Base-by-base conservation (phyloP, 2,329 filamentous ascomycete genomes). In the Ceratocystis destructans region DNA sequence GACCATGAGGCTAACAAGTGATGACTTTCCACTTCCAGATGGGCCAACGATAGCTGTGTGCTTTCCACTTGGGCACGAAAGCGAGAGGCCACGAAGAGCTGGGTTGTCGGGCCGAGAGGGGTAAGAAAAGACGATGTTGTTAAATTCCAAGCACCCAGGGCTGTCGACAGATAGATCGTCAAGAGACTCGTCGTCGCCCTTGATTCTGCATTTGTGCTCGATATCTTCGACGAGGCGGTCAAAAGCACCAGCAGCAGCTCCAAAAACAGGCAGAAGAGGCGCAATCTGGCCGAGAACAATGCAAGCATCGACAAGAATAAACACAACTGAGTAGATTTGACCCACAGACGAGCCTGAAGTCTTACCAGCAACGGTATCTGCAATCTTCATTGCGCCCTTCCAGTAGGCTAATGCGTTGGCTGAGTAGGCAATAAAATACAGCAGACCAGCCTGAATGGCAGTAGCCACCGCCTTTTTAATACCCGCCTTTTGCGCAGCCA, bases 391-490 rank as follows among this genome's bases (percentile, higher is more conserved):
- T 69, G 82, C 85, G 61, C 85, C 86, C 72, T 87, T 81, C 83
- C 84, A 88, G 71, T 87, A 88, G 0, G 85, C 83, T 15, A 88
- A 76, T 1, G 83, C 84, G 71, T 87, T 88, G 5, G 83, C 84
- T 1, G 83, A 80, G 69, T 86, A 88, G 3, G 84, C 83, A 69
- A 88, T 82, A 69, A 88, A 88, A 72, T 87, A 88, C 5, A 88
- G 75, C 17, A 82, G 73, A 8, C 85, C 85, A 6, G 83, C 78
- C 71, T 87, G 83, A 0, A 82, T 73, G 3, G 81, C 86, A 31
- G 81, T 77, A 0, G 80, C 77, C 1, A 79, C 73, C 0, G 82
- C 80, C 71, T 87, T 88, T 69, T 82, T 82, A 68, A 83, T 78
- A 1, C 80, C 84, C 28, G 81, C 77, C 8, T 74, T 76, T 61